Evolutionary conservation across 1,284 basidiomycete genomes (phyloP).

Genomic region (Trichosporon ovoides): DNA sequence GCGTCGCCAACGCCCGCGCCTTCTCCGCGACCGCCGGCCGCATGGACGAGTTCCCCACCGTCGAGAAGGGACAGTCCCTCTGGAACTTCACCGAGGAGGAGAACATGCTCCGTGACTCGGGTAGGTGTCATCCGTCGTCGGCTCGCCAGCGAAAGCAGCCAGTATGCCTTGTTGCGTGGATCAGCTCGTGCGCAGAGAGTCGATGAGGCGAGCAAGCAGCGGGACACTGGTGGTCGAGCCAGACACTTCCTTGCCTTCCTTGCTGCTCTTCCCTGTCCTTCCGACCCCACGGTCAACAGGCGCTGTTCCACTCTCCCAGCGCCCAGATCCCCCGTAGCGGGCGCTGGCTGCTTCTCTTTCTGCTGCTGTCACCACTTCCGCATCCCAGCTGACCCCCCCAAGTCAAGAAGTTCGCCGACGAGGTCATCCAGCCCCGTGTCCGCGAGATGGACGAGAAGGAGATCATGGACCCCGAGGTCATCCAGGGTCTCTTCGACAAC

Average conservation of each 20-base stretch:
- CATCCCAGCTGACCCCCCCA: constrained; percentile 5
- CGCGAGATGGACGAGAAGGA: constrained; percentile 98
- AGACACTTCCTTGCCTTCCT: no score
- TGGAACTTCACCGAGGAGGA: constrained; percentile 86
- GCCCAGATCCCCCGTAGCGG: no score
- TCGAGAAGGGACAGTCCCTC: constrained; percentile 50
- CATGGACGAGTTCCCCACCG: constrained; percentile 39
- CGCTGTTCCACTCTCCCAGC: no score
- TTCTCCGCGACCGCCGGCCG: constrained; percentile 29
- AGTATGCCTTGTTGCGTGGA: no score
- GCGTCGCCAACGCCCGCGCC: constrained; percentile 14
- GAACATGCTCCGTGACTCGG: constrained; percentile 79
- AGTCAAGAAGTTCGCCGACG: constrained; percentile 83
- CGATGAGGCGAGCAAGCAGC: no score
- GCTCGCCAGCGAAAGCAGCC: no score
- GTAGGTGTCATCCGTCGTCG: constrained; percentile 49
- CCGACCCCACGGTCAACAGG: no score
- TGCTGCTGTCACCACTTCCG: background rate
- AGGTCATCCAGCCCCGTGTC: constrained; percentile 84
- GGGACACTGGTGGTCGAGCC: no score
- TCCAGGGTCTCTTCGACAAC: constrained; percentile 89
- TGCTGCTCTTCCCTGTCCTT: no score
- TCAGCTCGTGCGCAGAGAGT: no score
- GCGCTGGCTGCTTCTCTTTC: background rate
- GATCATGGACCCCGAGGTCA: constrained; percentile 74